These are phyloP conservation scores for Ostreobium quekettii DNA, from an alignment of 139 green algal species.

Conservation along the genomic window DNA sequence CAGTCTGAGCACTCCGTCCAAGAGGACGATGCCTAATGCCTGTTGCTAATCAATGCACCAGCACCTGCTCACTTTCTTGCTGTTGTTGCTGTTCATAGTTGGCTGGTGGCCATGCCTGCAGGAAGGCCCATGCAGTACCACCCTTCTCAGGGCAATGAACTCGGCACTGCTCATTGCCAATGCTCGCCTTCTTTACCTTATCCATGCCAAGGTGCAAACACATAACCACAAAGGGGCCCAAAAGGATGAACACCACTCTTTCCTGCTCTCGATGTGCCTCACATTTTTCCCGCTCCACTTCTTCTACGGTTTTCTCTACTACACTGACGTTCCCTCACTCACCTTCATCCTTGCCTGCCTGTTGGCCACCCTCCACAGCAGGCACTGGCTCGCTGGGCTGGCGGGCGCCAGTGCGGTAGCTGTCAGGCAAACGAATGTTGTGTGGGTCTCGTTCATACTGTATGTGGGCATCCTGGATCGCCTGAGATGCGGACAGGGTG, in stretches of 20 bases:
- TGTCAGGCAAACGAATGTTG: conserved; percentile 85
- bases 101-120: too few species aligned
- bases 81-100: too few species aligned
- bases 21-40: too few species aligned
- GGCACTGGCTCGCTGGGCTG: conserved; percentile 17
- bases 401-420: conserved; percentile 43
- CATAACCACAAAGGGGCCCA: too few species aligned
- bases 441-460: conserved; percentile 75
- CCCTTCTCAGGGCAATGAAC: neutral
- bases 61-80: too few species aligned
- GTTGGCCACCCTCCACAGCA: conserved; percentile 11
- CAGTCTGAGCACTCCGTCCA: too few species aligned
- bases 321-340: conserved; percentile 79
- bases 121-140: neutral
- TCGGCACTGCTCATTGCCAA: neutral
- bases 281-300: conserved; percentile 68
- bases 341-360: conserved; percentile 49
- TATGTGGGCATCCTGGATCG: neutral
- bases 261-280: conserved; percentile 22
- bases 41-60: too few species aligned
- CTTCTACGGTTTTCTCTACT: conserved; percentile 86
- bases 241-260: too few species aligned
- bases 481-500: conserved; percentile 8
- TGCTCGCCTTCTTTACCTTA: neutral
- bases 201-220: conserved; percentile 10